phyloP scores from a whole-genome alignment of 2,329 filamentous ascomycete genomes.

The Blastomyces gilchristii region DNA sequence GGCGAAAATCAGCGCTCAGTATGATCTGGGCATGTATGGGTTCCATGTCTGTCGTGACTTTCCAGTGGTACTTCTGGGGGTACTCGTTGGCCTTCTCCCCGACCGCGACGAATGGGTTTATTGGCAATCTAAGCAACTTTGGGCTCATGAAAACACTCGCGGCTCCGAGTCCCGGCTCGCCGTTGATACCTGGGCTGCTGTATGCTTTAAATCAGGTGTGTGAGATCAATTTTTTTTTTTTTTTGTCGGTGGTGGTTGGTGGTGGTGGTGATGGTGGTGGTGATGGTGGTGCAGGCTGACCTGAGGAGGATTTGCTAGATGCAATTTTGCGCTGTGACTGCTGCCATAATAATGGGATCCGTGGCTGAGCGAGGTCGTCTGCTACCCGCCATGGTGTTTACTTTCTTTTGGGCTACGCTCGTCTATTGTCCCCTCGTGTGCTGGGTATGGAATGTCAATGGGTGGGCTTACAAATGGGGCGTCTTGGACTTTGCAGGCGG shows the following conservation, averaged over 20 bases:
- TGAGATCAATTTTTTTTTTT: background rate
- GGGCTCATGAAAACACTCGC: slow-evolving; percentile 77
- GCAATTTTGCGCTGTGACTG: slow-evolving; percentile 94
- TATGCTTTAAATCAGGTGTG: slow-evolving; percentile 87
- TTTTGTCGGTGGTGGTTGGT: no score
- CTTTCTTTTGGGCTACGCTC: slow-evolving; percentile 90
- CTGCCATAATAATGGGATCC: slow-evolving; percentile 80
- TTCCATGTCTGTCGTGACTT: slow-evolving; percentile 78
- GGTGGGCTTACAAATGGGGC: slow-evolving; percentile 84
- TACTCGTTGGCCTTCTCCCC: slow-evolving; percentile 89
- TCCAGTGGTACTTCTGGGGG: slow-evolving; percentile 99
- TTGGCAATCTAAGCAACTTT: slow-evolving; percentile 82
- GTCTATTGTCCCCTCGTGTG: slow-evolving; percentile 95
- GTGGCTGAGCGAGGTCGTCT: slow-evolving; percentile 90
- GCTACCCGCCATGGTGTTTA: slow-evolving; percentile 87
- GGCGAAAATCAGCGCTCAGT: slow-evolving; percentile 91
- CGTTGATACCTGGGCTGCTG: slow-evolving; percentile 76
- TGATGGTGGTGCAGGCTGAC: background rate
- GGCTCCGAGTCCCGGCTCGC: slow-evolving; percentile 75
- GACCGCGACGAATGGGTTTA: slow-evolving; percentile 74
- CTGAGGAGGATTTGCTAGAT: slow-evolving; percentile 46
- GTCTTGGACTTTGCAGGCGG: slow-evolving; percentile 95
- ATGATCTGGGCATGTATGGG: slow-evolving; percentile 98
- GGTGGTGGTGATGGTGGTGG: no score
- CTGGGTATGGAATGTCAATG: slow-evolving; percentile 94